Percentiles rank a stretch among this genome's conserved stretches.
These are phyloP conservation scores for Candida taoyuanica DNA, from an alignment of 805 yeast species.

Conservation along the genomic window DNA sequence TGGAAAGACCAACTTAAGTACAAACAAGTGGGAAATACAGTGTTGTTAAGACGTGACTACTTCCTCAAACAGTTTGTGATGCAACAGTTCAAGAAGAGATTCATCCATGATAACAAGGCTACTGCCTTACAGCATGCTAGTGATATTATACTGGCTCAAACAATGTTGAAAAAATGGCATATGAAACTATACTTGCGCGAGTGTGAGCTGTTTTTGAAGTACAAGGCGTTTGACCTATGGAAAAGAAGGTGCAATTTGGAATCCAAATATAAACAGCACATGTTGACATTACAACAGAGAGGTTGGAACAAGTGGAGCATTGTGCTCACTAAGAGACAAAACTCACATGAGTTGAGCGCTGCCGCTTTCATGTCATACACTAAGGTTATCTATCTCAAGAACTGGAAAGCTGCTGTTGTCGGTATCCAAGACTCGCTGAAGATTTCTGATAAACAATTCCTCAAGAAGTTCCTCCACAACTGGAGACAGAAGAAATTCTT, in stretches of 20 bases:
- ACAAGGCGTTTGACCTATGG: conserved; percentile 11
- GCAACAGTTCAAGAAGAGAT: conserved; percentile 15
- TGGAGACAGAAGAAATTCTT: conserved; percentile 2
- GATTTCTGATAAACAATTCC: conserved; percentile 8
- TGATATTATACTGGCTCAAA: background rate
- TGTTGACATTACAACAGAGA: background rate
- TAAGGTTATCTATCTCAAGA: conserved; percentile 18
- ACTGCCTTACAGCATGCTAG: background rate
- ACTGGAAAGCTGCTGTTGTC: conserved; percentile 13
- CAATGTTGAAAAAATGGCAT: conserved; percentile 13
- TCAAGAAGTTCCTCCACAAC: conserved; percentile 7
- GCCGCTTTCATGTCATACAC: conserved; percentile 17
- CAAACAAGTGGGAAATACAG: conserved; percentile 12
- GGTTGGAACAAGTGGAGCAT: conserved; percentile 11
- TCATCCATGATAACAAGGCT: conserved; percentile 8
- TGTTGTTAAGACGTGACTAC: conserved; percentile 1
- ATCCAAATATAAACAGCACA: conserved; percentile 2
- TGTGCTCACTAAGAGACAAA: conserved; percentile 4
- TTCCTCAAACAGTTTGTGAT: conserved; percentile 15
- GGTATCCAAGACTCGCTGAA: background rate
- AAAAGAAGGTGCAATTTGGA: conserved; percentile 2
- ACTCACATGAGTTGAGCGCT: conserved; percentile 10
- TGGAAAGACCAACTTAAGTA: conserved; percentile 12
- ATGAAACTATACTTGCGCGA: conserved; percentile 2
- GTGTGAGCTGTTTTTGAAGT: background rate